Percentiles rank a stretch among this genome's conserved stretches.
Conservation (phyloP, 2,329 filamentous ascomycete genomes). For the Zalaria obscura region DNA sequence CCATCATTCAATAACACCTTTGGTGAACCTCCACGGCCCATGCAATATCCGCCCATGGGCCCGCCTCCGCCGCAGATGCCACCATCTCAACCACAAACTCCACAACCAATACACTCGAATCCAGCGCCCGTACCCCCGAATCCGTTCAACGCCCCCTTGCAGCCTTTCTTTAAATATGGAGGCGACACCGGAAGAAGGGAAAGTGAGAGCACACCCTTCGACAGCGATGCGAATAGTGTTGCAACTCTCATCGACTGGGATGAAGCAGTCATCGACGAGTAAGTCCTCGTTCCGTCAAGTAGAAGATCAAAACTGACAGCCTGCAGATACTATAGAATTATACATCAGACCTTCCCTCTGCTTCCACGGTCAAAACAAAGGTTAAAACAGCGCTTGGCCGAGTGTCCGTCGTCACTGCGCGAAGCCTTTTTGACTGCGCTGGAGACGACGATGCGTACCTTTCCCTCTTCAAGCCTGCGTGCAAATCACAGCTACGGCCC, state of each 20-base stretch:
- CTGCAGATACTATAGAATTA: slow-evolving; percentile 43
- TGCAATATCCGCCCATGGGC: neutral
- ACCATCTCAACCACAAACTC: neutral
- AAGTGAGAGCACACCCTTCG: slow-evolving; percentile 13
- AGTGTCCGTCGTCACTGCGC: slow-evolving; percentile 42
- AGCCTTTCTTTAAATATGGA: slow-evolving; percentile 18
- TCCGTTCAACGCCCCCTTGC: slow-evolving; percentile 6
- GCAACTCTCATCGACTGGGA: slow-evolving; percentile 27
- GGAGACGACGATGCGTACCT: slow-evolving; percentile 43
- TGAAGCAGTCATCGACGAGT: slow-evolving; percentile 27
- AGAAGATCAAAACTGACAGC: no score
- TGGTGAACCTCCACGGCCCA: neutral
- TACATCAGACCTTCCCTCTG: slow-evolving; percentile 55
- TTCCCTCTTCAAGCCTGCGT: slow-evolving; percentile 24
- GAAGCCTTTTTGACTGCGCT: slow-evolving; percentile 53
- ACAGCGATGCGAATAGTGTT: slow-evolving; percentile 9
- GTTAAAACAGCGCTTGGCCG: slow-evolving; percentile 41
- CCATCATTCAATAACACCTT: neutral
- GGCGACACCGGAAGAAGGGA: slow-evolving; percentile 14
- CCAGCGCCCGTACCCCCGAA: slow-evolving; percentile 3
- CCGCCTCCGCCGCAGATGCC: neutral
- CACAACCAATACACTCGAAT: neutral
- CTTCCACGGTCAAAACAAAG: slow-evolving; percentile 43
- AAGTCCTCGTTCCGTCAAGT: neutral
- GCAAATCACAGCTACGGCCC: slow-evolving; percentile 20